Base-by-base conservation (phyloP, 78 protist genomes). In the Tieghemostelium lacteum region DNA sequence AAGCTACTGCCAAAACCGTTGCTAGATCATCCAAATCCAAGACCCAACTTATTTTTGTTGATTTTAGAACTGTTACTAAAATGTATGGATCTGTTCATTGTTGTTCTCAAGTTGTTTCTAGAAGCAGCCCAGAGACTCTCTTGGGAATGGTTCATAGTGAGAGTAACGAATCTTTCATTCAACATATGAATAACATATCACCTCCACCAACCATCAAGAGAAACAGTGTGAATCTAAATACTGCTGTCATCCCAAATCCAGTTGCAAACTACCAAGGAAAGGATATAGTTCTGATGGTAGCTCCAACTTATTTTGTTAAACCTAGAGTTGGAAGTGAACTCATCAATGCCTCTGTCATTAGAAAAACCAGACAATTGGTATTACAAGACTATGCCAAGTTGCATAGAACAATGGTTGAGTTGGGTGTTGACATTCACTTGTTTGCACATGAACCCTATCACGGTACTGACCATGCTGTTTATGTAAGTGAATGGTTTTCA, bases 51-150 rank as follows among this genome's bases (percentile, higher is more conserved):
- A 22, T 66, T 2, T 75, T 58, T 57, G 77, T 96, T 29, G 93
- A 92, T 40, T 97, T 89, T 80, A 28, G 93, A 26, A 94, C 77
- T 3, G 94, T 97, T 31, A 85, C 95, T n/a, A 49, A 95, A 45
- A 94, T 96, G 96, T 96, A 95, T 76, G 98, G 98, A 19, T 64
- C 94, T 0, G 94, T 93, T n/a, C 98, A 97, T 64, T 97, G 98
- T 73, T 88, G 96, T 34, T 64, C 96, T 4, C 97, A 96, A 54
- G 97, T 94, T 0, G 75, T 95, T 24, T 64, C 80, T 34, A 61
- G 94, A 16, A 4, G 34, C 4, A 55, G 49, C 3, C 26, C 63
- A 2, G 3, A 40, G 3, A 2, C 10, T 3, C 17, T 10, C 61
- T 45, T 66, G 17, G 19, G 26, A 20, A 26, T 73, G 50, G 55